Base-by-base conservation (phyloP, 805 yeast species). In the Ogataea ganodermae region DNA sequence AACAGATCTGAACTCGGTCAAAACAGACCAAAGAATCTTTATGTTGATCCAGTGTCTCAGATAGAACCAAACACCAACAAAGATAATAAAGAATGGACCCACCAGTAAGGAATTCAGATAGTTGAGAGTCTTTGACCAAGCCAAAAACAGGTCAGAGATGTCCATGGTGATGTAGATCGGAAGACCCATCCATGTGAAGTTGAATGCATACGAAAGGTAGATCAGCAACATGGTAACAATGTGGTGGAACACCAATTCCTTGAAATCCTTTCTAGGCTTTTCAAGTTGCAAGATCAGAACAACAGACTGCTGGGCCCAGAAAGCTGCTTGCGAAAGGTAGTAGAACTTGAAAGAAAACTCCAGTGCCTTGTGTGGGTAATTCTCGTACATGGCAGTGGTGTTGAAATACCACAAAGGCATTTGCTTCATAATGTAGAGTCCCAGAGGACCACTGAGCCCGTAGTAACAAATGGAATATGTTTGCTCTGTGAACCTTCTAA, bases 271-370 rank as follows among this genome's bases (percentile, higher is more conserved):
- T 68, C 99, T 80, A 48, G 97, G 98, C 66, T 89, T 89, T 69
- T 94, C 99, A 51, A 94, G 76, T 67, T 86, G 96, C 53, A 94
- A 74, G 38, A 81, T 70, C 53, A 94, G 74, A 26, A 94, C 86
- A 33, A 87, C 82, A 1, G 95, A 84, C 70, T 94, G 99, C 72
- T 94, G 99, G 18, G 90, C 83, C 99, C 99, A 94, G 68, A 89
- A 94, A 4, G 97, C 86, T 5, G 98, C 97, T 71, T 94, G 98
- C 35, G 87, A 82, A 51, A 94, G 73, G 66, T 94, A 94, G 64
- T 86, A 94, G 12, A 81, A 66, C 71, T 94, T 94, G 73, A 86
- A 86, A 47, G 75, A 72, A 51, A 72, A 76, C 47, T 79, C 84
- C 61, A 86, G 87, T 27, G 84, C 75, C 50, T 78, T 74, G 70